Evolutionary conservation across 225 moss, liverwort and hornwort genomes (phyloP).

Genomic region (Bryoerythrophyllum caledonicum): DNA sequence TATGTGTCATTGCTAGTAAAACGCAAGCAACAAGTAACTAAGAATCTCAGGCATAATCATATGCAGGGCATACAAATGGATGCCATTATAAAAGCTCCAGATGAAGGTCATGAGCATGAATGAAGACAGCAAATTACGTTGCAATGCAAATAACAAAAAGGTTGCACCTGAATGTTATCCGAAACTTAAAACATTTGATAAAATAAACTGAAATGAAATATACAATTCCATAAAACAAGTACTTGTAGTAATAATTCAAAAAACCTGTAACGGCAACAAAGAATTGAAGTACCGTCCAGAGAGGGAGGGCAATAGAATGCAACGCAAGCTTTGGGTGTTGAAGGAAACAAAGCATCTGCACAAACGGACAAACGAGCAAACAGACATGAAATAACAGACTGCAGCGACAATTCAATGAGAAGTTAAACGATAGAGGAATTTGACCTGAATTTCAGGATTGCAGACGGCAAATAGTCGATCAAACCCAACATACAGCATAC

Average conservation of each 20-base stretch:
- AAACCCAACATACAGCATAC: neutral
- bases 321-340: constrained; percentile 75
- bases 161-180: neutral
- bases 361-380: constrained; percentile 8
- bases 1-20: constrained; percentile 15
- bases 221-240: neutral
- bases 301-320: constrained; percentile 80
- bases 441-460: constrained; percentile 10
- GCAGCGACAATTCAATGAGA: neutral
- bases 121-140: neutral
- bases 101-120: neutral
- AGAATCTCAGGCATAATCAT: neutral
- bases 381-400: constrained; percentile 7
- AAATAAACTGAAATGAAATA: neutral
- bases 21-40: neutral
- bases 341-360: constrained; percentile 96
- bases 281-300: constrained; percentile 74
- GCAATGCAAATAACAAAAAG: constrained; percentile 10
- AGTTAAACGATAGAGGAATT: neutral
- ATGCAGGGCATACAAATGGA: neutral
- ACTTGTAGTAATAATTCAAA: neutral
- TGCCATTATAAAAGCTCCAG: constrained; percentile 5
- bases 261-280: neutral
- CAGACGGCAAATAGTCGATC: neutral
- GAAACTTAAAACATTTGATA: neutral